Evolutionary conservation across 1,284 basidiomycete species (phyloP).

Genomic region (Testicularia cyperi): DNA sequence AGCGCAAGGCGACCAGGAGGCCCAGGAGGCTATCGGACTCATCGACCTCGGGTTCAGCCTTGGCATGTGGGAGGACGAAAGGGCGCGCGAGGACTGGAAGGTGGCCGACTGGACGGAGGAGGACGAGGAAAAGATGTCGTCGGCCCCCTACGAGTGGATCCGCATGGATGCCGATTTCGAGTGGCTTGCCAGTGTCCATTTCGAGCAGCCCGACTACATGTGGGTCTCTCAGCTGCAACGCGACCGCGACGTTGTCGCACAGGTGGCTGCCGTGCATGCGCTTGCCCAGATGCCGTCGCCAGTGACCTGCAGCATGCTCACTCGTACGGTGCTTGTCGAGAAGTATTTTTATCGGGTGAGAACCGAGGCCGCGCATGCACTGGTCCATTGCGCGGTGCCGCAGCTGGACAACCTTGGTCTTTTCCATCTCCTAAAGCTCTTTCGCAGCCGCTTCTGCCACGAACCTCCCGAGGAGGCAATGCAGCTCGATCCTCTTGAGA

Average conservation of each 20-base stretch:
- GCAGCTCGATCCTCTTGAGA: constrained; percentile 39
- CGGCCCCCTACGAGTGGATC: constrained; percentile 96
- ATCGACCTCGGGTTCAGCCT: constrained; percentile 94
- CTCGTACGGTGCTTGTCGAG: constrained; percentile 87
- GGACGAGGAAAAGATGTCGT: constrained; percentile 82
- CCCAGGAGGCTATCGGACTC: constrained; percentile 88
- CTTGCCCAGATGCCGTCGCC: constrained; percentile 78
- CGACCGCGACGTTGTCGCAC: constrained; percentile 93
- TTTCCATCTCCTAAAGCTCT: constrained; percentile 94
- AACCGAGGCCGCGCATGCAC: constrained; percentile 85
- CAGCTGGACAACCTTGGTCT: constrained; percentile 82
- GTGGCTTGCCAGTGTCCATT: constrained; percentile 89
- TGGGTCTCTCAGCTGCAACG: constrained; percentile 96
- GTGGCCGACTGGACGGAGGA: constrained; percentile 98
- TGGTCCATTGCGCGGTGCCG: constrained; percentile 82
- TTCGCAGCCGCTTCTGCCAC: constrained; percentile 83
- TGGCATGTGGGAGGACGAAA: constrained; percentile 79
- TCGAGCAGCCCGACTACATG: constrained; percentile 97
- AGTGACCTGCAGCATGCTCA: constrained; percentile 85
- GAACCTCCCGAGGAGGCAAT: constrained; percentile 44
- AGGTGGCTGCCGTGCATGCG: constrained; percentile 54
- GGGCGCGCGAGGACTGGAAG: constrained; percentile 79
- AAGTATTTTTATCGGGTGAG: constrained; percentile 98
- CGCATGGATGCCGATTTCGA: constrained; percentile 98
- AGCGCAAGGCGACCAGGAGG: constrained; percentile 70